Evolutionary conservation across 1,139 yeast genomes (phyloP).

Genomic region (Pichia sp.): DNA sequence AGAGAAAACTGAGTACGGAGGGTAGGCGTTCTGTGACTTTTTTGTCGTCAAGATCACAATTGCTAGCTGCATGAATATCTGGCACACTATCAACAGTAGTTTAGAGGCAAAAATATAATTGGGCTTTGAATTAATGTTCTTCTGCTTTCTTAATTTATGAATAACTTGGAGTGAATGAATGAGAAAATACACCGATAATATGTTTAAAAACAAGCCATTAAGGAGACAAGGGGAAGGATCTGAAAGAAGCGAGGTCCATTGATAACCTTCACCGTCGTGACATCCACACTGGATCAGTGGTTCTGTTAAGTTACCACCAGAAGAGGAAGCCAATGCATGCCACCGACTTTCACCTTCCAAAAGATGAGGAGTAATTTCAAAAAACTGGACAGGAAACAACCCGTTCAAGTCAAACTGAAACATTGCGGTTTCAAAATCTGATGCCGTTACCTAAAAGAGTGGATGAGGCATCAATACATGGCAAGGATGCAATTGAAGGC

Average conservation of each 20-base stretch:
- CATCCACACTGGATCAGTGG: conserved; percentile 33
- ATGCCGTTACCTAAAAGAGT: not conserved
- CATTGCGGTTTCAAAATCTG: not conserved
- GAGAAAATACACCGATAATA: conserved; percentile 50
- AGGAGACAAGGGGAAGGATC: conserved; percentile 82
- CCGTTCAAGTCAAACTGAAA: conserved; percentile 6
- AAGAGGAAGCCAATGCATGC: not conserved
- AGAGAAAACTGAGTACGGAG: conserved; percentile 28
- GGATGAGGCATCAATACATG: not conserved
- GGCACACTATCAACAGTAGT: conserved; percentile 40
- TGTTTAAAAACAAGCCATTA: conserved; percentile 60
- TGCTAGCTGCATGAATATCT: conserved; percentile 36
- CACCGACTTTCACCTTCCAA: not conserved
- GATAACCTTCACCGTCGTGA: conserved; percentile 63
- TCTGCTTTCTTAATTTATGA: conserved; percentile 27
- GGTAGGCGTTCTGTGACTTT: conserved; percentile 27
- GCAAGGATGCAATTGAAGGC: not conserved
- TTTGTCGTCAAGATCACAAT: conserved; percentile 30
- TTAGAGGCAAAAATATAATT: conserved; percentile 43
- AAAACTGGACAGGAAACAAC: conserved; percentile 7
- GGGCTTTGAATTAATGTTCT: conserved; percentile 23
- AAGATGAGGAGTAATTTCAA: conserved; percentile 1
- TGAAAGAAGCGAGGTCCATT: conserved; percentile 57
- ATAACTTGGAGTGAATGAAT: conserved; percentile 50
- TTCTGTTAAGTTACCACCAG: not conserved